Percentiles rank a stretch among this genome's conserved stretches.
Conservation (phyloP, 371 early-diverging fungal genomes). For the Capillidium heterosporum region DNA sequence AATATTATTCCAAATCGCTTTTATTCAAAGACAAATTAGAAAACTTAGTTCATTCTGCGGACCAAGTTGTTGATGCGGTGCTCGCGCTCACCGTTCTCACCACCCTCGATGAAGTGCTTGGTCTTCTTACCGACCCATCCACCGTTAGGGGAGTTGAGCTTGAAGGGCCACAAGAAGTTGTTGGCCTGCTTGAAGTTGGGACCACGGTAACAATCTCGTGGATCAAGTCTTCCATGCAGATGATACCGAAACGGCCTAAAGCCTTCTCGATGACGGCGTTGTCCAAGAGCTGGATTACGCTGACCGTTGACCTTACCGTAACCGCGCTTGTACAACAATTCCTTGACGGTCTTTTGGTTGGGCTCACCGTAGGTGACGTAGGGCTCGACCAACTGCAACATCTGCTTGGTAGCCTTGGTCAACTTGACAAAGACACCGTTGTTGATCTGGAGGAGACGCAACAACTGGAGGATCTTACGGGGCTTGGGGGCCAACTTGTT, state of each 20-base stretch:
- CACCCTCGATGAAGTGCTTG: conserved; percentile 95
- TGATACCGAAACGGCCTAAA: conserved; percentile 92
- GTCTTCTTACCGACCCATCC: conserved; percentile 93
- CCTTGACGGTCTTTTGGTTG: conserved; percentile 96
- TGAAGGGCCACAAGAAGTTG: conserved; percentile 99
- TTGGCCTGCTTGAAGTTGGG: conserved; percentile 93
- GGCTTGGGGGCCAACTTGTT: conserved; percentile 99
- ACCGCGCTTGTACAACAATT: conserved; percentile 99
- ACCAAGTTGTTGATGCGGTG: conserved; percentile 85
- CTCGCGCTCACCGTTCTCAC: conserved; percentile 95
- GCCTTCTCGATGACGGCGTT: conserved; percentile 87
- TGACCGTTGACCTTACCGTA: conserved; percentile 94
- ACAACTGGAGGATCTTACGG: conserved; percentile 95
- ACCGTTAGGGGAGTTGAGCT: conserved; percentile 94
- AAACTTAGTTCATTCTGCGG: conserved; percentile 81
- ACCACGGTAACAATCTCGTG: conserved; percentile 98
- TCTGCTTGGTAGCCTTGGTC: conserved; percentile 95
- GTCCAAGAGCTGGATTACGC: conserved; percentile 90
- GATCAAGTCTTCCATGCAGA: conserved; percentile 97
- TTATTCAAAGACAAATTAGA: too few species aligned
- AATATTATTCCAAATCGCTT: too few species aligned
- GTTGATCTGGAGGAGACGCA: conserved; percentile 99
- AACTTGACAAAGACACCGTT: conserved; percentile 95
- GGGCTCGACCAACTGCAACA: conserved; percentile 96
- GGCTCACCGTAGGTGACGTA: conserved; percentile 96